Base-by-base conservation (phyloP, 169 alveolate species). In the Cystoisospora suis region DNA sequence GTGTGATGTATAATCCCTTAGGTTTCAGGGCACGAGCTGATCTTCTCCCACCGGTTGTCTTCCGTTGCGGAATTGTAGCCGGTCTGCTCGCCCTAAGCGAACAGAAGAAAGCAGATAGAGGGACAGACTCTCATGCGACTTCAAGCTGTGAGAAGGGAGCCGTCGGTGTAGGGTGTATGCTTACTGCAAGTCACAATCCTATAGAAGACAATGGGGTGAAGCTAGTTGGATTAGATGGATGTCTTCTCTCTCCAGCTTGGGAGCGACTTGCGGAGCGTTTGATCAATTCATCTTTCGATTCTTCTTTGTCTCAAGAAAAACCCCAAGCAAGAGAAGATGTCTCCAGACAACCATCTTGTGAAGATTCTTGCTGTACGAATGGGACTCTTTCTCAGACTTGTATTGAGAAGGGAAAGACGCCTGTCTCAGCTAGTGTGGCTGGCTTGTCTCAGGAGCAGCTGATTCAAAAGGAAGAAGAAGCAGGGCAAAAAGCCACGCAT, bases 161-260 rank as follows among this genome's bases (percentile, higher is more conserved):
- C 59, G 75, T 5, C n/a, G 3, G 4, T 40, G 77, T 89, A 3
- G 99, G 99, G 34, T 96, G 96, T 46, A 95, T 96, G 97, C 88
- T 97, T 46, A 98, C 99, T n/a, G 99, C 99, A 32, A 95, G 98
- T 49, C 98, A 97, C 93, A 97, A 97, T 87, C 97, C 96, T 6
- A 94, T 83, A 49, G 65, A 70, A 53, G 98, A 97, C 88, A 97
- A 98, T 93, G 98, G 98, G 20, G 91, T 98, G 42, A 98, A 96
- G 91, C 93, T 97, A 42, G 90, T 95, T 27, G 97, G 96, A 38
- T 93, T 91, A 23, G 92, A 94, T 53, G 99, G 99, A 20, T 95
- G 95, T 58, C 96, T 96, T 97, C 89, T 98, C 42, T 86, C 93
- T 27, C 75, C 29, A 15, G 94, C 87, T 46, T 96, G 95, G 93